Evolutionary conservation across 257 asterid genomes (phyloP).

Genomic region (Schizonepeta tenuifolia): DNA sequence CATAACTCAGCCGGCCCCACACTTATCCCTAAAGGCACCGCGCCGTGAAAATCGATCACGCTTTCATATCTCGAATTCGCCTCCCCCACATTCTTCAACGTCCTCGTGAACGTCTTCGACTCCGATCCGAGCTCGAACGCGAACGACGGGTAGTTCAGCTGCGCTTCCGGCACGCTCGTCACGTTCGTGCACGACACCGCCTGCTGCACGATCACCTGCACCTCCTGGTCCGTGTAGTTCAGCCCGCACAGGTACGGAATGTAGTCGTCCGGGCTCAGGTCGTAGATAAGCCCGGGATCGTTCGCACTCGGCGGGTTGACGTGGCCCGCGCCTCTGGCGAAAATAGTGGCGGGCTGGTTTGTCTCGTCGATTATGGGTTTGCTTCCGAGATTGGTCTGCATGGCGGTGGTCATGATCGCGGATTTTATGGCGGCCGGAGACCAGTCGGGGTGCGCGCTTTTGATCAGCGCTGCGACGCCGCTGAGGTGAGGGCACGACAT

Average conservation of each 20-base stretch:
- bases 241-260: conserved; percentile 55
- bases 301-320: conserved; percentile 48
- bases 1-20: conserved; percentile 34
- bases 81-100: conserved; percentile 54
- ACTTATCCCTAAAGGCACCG: conserved; percentile 16
- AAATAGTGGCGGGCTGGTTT: conserved; percentile 36
- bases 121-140: conserved; percentile 29
- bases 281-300: conserved; percentile 56
- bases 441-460: conserved; percentile 56
- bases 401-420: conserved; percentile 53
- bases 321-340: conserved; percentile 54
- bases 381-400: conserved; percentile 17
- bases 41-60: neutral
- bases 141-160: conserved; percentile 54
- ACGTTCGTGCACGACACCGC: conserved; percentile 31
- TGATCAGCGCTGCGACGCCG: conserved; percentile 55
- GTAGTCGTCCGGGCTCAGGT: conserved; percentile 45
- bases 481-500: conserved; percentile 62
- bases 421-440: conserved; percentile 62
- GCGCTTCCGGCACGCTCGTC: conserved; percentile 39
- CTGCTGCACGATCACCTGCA: conserved; percentile 35
- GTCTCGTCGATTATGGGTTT: conserved; percentile 43
- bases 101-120: conserved; percentile 37
- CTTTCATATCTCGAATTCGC: conserved; percentile 35
- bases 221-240: conserved; percentile 37